Evolutionary conservation across 228 moss, liverwort and hornwort species (phyloP), one percentile per base, ranked within the genome.

Genomic region (Sphagnum fallax): DNA sequence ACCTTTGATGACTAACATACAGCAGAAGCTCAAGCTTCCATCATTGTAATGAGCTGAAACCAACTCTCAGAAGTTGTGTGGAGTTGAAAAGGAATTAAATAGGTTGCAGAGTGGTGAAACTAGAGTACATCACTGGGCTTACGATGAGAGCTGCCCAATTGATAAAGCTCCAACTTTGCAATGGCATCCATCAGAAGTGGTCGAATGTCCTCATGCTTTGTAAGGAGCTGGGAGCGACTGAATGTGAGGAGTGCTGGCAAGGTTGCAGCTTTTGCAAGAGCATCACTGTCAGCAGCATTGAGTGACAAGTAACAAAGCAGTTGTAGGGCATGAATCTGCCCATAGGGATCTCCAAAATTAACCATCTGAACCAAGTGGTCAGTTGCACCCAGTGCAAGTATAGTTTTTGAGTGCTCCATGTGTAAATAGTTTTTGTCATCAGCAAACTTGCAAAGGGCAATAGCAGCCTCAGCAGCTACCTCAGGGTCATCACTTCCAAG

Each of bases 361-460:
- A 92, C 79, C 8, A 92, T 83, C 63, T 86, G 82, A 0, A 92
- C 87, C 4, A 92, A 77, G 47, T 87, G 80, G 53, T 78, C 84
- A 16, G 87, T 89, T 2, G 83, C 95, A 53, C 70, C 71, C 60
- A 73, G 68, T 4, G 79, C 84, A 4, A 95, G 73, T 0, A 95
- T 91, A 65, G 78, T 90, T 50, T 79, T 92, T 11, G 92, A 90
- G 66, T 95, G 95, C 64, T 95, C 92, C 83, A 95, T 55, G 48
- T 85, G 86, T 79, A 95, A 67, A 78, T 90, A 95, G 55, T 95
- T 95, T 6, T 87, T 86, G 0, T 86, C 74, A 5, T 72, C 70
- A 4, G 84, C 89, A 47, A 95, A 95, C 69, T 84, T 77, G 60
- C 81, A 84, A 0, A 95, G 75, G 1, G 95, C 90, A 1, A 74